A percentile compares a stretch with the other conserved stretches of the same genome.
These are phyloP conservation scores for Begonia peltatifolia DNA, from an alignment of 306 rosid genomes.

Conservation along the genomic window DNA sequence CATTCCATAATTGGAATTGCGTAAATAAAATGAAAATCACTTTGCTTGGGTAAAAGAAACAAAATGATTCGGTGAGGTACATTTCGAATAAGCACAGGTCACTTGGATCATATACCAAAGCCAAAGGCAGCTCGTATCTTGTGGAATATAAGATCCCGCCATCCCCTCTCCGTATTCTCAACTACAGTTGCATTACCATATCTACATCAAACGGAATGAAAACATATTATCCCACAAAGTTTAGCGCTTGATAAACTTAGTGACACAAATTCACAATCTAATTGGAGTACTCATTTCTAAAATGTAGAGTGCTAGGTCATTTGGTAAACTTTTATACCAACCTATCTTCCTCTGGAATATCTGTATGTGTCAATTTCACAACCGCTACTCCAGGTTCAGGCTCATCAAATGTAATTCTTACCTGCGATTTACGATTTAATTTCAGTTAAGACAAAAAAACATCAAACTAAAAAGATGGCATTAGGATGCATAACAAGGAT, in stretches of 20 bases:
- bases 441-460: neutral
- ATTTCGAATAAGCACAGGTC: neutral
- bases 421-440: slow-evolving; percentile 32
- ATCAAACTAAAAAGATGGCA: neutral
- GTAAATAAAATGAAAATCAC: slow-evolving; percentile 16
- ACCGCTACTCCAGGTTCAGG: slow-evolving; percentile 73
- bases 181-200: slow-evolving; percentile 91
- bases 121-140: slow-evolving; percentile 92
- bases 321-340: slow-evolving; percentile 3
- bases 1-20: neutral
- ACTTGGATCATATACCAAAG: slow-evolving; percentile 51
- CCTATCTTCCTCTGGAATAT: slow-evolving; percentile 93
- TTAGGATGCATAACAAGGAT: neutral
- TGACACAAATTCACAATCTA: neutral
- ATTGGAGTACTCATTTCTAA: too few relatives aligned
- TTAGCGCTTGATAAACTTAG: neutral
- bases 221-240: neutral
- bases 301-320: too few relatives aligned
- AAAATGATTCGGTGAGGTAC: slow-evolving; percentile 12
- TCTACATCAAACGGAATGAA: slow-evolving; percentile 22
- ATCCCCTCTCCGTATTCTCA: slow-evolving; percentile 95
- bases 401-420: slow-evolving; percentile 66
- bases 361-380: slow-evolving; percentile 60
- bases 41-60: slow-evolving; percentile 10
- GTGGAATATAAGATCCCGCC: slow-evolving; percentile 94